Evolutionary conservation across 257 asterid species (phyloP), one percentile per base, ranked within the genome.

Genomic region (Echites panduratus): DNA sequence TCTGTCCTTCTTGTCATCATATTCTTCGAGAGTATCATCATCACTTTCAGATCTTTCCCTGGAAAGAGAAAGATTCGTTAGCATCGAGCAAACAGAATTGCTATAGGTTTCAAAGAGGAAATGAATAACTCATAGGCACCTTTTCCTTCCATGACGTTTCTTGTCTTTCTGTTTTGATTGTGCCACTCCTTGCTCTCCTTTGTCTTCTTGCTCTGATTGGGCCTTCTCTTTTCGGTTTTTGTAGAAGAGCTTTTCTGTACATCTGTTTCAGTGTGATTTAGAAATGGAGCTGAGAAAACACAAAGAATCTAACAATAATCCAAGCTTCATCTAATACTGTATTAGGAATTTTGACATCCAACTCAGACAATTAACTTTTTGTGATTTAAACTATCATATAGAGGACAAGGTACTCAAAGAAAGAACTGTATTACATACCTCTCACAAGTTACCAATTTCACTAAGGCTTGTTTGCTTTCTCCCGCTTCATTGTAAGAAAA

Each of bases 401-500:
- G 35, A 19, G n/a, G 59, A 68, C 66, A 10, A 20, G 4, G 35
- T 50, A 53, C 14, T 53, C 57, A 12, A 58, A 14, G 40, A 68
- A n/a, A 19, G 48, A 74, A 61, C 27, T 26, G 27, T 38, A 16
- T 14, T 13, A 20, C 65, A 73, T 59, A 90, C 97, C 96, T 90
- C 82, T 87, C 96, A 83, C 99, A 95, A 24, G 96, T 84, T 65
- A 92, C 94, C 86, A 95, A 83, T 83, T 95, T 95, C 83, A 95
- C 97, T 74, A 95, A 83, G 65, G 98, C 99, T 82, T 95, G 99
- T 79, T 95, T 95, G 83, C 79, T 85, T 85, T 92, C 99, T 73
- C 97, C 98, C 20, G 99, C 99, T 90, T 95, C 99, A 79, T 65
- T 73, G 82, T 95, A 95, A 56, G 96, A 87, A 78, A 95, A 95